Conservation (phyloP, 345 rosid genomes). For the Clausena lansium region DNA sequence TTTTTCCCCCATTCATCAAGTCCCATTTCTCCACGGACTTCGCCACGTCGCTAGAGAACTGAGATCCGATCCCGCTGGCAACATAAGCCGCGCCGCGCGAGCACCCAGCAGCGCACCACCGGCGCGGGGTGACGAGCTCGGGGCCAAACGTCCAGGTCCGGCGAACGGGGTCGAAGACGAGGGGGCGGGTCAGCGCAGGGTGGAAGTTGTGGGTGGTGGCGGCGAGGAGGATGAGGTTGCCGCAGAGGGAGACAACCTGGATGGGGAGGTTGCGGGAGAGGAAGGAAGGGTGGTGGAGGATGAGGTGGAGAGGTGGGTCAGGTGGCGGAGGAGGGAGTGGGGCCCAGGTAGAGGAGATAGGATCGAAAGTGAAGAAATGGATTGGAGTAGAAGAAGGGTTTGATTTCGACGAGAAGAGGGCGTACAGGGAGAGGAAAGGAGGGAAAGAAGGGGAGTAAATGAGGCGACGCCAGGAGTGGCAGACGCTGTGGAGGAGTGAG, state of each 20-base stretch:
- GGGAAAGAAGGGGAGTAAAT: constrained; percentile 49
- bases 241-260: constrained; percentile 41
- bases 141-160: constrained; percentile 42
- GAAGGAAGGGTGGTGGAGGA: constrained; percentile 47
- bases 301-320: constrained; percentile 37
- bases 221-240: constrained; percentile 40
- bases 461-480: constrained; percentile 54
- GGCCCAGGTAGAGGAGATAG: constrained; percentile 37
- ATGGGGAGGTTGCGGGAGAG: constrained; percentile 43
- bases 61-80: constrained; percentile 43
- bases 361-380: constrained; percentile 40
- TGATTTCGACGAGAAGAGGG: constrained; percentile 31
- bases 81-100: constrained; percentile 23
- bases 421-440: constrained; percentile 45
- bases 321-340: constrained; percentile 41
- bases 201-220: constrained; percentile 37
- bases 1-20: not conserved
- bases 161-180: constrained; percentile 39
- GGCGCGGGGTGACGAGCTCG: constrained; percentile 35
- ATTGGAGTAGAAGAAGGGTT: constrained; percentile 23
- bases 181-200: constrained; percentile 44
- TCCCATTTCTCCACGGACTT: constrained; percentile 37
- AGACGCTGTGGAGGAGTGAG: constrained; percentile 40
- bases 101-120: constrained; percentile 54
- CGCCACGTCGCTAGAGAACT: constrained; percentile 44